These are phyloP conservation scores for Hypoxylon sp. DNA, from an alignment of 2,329 filamentous ascomycete genomes.

Conservation along the genomic window DNA sequence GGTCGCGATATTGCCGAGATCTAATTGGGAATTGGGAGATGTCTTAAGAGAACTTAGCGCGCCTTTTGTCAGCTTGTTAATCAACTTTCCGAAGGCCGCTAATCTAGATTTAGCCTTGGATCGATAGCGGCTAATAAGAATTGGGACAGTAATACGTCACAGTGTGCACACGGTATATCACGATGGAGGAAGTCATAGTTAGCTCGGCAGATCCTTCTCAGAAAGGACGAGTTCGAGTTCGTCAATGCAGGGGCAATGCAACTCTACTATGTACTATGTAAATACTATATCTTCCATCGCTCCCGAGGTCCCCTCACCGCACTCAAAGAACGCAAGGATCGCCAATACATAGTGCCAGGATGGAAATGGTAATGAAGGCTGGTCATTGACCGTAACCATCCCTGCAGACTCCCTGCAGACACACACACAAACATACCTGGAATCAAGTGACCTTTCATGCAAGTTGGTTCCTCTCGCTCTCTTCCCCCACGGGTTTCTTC, in stretches of 20 bases:
- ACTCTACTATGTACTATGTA: constrained; percentile 26
- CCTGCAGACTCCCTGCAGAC: constrained; percentile 5
- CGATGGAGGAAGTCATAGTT: background rate
- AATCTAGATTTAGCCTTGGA: constrained; percentile 21
- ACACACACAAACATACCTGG: constrained; percentile 5
- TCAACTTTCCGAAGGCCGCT: constrained; percentile 15
- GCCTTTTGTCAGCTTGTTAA: background rate
- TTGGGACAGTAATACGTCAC: background rate
- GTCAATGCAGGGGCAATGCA: constrained; percentile 28
- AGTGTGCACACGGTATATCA: constrained; percentile 2
- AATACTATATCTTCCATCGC: too few species aligned
- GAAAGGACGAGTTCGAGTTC: background rate
- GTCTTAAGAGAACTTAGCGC: too few species aligned
- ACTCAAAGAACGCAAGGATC: constrained; percentile 8
- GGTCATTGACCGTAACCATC: constrained; percentile 18
- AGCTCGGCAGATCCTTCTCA: constrained; percentile 24
- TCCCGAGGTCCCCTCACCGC: too few species aligned
- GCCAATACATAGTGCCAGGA: constrained; percentile 5
- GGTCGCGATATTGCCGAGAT: background rate
- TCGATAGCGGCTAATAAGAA: constrained; percentile 3
- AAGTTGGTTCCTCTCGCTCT: constrained; percentile 3
- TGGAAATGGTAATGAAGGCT: constrained; percentile 27
- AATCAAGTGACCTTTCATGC: constrained; percentile 21
- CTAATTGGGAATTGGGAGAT: constrained; percentile 30
- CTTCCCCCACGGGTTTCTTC: constrained; percentile 31